Percentiles rank a stretch among this genome's conserved stretches.
Evolutionary conservation across 2,329 filamentous ascomycete species (phyloP).

Genomic region (Cordyceps fumosorosea): DNA sequence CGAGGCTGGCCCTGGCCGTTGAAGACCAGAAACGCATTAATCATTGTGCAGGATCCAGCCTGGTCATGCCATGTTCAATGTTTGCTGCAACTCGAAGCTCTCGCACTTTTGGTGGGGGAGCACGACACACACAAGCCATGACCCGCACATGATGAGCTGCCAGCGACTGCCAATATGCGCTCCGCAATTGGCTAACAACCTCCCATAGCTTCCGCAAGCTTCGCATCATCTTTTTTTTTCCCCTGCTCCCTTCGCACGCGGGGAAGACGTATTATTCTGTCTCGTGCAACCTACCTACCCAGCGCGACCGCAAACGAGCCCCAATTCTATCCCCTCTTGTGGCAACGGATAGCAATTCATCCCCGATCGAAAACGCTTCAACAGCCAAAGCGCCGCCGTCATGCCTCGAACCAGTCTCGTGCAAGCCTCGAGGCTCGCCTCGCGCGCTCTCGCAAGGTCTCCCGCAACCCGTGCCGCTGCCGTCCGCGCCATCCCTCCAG

Average conservation of each 20-base stretch:
- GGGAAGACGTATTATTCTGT: not conserved
- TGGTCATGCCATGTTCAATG: constrained; percentile 17
- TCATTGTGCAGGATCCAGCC: constrained; percentile 55
- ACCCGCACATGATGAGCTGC: constrained; percentile 13
- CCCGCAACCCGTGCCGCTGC: constrained; percentile 20
- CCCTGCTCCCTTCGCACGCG: not conserved
- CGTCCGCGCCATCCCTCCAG: constrained; percentile 11
- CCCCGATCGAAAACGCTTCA: too few species aligned
- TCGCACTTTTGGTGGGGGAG: not conserved
- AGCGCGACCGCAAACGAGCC: not conserved
- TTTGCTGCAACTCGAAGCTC: not conserved
- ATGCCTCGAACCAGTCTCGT: constrained; percentile 29
- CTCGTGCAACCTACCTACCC: not conserved
- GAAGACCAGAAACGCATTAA: constrained; percentile 97
- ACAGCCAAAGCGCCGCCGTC: not conserved
- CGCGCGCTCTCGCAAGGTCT: constrained; percentile 26
- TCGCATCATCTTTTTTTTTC: not conserved
- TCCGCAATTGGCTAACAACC: constrained; percentile 8
- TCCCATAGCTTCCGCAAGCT: not conserved
- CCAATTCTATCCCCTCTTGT: not conserved
- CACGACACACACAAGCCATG: not conserved
- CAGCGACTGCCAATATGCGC: constrained; percentile 1
- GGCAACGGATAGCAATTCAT: too few species aligned
- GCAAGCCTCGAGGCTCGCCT: constrained; percentile 32
- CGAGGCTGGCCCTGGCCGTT: constrained; percentile 96